Conservation (phyloP, 768 basidiomycete species). For the Boletus subcaerulescens region DNA sequence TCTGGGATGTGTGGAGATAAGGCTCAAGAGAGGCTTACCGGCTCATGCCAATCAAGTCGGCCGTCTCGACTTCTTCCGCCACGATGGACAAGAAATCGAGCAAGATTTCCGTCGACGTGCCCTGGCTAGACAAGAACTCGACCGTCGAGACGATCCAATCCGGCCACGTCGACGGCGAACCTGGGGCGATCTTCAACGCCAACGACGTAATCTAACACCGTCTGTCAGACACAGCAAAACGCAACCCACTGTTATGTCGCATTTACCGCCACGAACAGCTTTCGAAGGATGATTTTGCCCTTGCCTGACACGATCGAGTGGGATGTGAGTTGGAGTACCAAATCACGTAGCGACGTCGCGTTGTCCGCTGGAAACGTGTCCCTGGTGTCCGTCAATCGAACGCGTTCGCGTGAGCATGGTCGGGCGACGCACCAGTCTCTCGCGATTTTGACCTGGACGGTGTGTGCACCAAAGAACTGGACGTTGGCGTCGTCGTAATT, state of each 20-base stretch:
- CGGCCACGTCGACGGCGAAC: constrained; percentile 61
- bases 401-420: neutral
- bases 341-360: constrained; percentile 53
- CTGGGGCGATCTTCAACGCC: constrained; percentile 66
- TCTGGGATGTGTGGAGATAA: neutral
- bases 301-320: constrained; percentile 58
- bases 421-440: constrained; percentile 71
- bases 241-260: neutral
- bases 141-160: constrained; percentile 73
- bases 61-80: constrained; percentile 75
- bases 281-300: constrained; percentile 74
- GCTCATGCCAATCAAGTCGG: constrained; percentile 69
- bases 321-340: constrained; percentile 68
- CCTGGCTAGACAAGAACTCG: constrained; percentile 55
- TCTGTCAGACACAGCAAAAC: no score
- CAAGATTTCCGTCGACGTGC: constrained; percentile 56
- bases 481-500: constrained; percentile 74
- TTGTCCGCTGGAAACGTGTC: constrained; percentile 68
- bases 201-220: constrained; percentile 56
- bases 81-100: constrained; percentile 80
- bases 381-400: constrained; percentile 42
- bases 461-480: constrained; percentile 94
- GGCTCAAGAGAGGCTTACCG: constrained; percentile 48
- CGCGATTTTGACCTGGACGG: constrained; percentile 89
- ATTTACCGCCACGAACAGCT: constrained; percentile 80